These are phyloP conservation scores for Citrus glauca DNA, from an alignment of 345 rosid genomes.

Conservation along the genomic window DNA sequence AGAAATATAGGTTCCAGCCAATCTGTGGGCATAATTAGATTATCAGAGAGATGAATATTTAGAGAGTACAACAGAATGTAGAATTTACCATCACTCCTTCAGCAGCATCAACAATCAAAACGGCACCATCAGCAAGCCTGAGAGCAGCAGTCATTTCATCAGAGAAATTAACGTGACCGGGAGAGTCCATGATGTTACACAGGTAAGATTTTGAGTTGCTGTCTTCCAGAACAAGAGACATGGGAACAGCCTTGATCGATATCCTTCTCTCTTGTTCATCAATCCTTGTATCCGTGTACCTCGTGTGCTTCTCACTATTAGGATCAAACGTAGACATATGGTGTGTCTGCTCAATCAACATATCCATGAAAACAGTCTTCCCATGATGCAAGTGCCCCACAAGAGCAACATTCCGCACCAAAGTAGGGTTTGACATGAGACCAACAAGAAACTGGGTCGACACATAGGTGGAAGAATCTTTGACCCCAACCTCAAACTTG, in stretches of 20 bases:
- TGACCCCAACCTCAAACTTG: conserved; percentile 90
- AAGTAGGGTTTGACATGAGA: conserved; percentile 83
- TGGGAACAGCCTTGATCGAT: conserved; percentile 90
- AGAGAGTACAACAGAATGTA: background rate
- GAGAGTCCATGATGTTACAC: conserved; percentile 90
- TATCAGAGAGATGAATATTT: background rate
- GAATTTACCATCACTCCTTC: conserved; percentile 70
- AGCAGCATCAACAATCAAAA: conserved; percentile 93
- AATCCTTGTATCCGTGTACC: conserved; percentile 88
- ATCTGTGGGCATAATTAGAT: background rate
- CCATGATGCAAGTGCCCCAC: conserved; percentile 96
- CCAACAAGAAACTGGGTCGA: conserved; percentile 92
- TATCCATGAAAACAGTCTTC: conserved; percentile 92
- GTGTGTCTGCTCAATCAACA: conserved; percentile 98
- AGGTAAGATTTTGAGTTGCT: conserved; percentile 88
- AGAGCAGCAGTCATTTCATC: conserved; percentile 86
- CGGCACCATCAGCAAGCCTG: conserved; percentile 95
- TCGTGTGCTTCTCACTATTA: conserved; percentile 84
- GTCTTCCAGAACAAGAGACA: conserved; percentile 97
- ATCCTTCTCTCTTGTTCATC: conserved; percentile 97
- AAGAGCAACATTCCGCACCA: conserved; percentile 93
- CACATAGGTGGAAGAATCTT: conserved; percentile 86
- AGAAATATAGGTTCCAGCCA: background rate
- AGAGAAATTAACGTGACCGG: conserved; percentile 87
- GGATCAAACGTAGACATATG: conserved; percentile 79